phyloP scores from a whole-genome alignment of 305 asterid species.

The Fraxinus greggii region DNA sequence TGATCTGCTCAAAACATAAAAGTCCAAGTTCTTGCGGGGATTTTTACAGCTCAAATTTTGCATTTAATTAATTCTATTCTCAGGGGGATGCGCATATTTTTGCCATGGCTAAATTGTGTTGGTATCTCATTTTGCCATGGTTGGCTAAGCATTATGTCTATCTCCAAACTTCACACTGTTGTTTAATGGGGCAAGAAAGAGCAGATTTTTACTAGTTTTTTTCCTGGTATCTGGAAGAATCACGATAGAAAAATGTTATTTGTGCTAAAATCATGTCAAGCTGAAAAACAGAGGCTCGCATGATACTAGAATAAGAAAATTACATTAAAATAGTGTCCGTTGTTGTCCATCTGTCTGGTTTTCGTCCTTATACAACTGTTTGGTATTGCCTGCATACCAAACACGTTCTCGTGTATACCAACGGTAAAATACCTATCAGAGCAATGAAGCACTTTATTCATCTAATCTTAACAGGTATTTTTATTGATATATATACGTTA shows the following conservation, averaged over 20 bases:
- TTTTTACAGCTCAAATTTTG: constrained; percentile 23
- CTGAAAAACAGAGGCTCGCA: neutral
- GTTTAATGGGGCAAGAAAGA: neutral
- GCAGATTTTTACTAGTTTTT: neutral
- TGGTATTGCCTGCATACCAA: neutral
- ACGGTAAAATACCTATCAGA: neutral
- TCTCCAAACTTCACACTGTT: constrained; percentile 22
- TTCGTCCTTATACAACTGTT: neutral
- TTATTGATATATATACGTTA: neutral
- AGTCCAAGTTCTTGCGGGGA: constrained; percentile 11
- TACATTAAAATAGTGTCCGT: neutral
- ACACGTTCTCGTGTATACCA: neutral
- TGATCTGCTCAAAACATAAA: neutral
- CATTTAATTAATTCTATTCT: constrained; percentile 18
- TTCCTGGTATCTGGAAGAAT: neutral
- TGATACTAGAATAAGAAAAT: neutral
- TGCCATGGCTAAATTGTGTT: constrained; percentile 41
- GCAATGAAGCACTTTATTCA: neutral
- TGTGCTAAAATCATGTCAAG: neutral
- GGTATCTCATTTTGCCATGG: constrained; percentile 40
- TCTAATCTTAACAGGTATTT: neutral
- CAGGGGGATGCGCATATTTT: constrained; percentile 25
- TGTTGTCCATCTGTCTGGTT: neutral
- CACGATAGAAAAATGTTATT: neutral
- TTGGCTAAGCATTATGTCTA: constrained; percentile 26